These are phyloP conservation scores for Candida sanyaensis DNA, from an alignment of 1,139 yeast genomes.

Conservation along the genomic window DNA sequence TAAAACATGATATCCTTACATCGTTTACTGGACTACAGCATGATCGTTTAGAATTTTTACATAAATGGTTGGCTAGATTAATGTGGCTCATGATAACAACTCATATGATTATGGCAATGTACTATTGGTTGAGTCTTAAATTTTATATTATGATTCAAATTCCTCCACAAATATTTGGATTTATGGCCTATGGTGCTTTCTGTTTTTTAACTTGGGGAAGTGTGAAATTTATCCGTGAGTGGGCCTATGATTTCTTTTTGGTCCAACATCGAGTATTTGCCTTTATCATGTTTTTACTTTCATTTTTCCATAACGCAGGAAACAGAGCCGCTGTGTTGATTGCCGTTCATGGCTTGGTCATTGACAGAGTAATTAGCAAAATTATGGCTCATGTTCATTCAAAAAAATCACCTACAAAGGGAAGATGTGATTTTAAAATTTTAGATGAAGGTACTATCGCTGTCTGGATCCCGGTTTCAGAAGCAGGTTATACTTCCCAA, in stretches of 20 bases:
- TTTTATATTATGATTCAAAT: slow-evolving; percentile 45
- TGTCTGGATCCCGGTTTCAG: slow-evolving; percentile 36
- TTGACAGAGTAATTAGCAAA: slow-evolving; percentile 39
- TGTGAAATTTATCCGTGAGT: slow-evolving; percentile 35
- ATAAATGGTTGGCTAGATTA: slow-evolving; percentile 47
- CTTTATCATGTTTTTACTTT: slow-evolving; percentile 45
- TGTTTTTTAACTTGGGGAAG: slow-evolving; percentile 40
- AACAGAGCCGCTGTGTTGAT: slow-evolving; percentile 37
- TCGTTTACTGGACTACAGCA: slow-evolving; percentile 43
- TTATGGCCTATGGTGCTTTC: slow-evolving; percentile 45
- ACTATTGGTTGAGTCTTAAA: slow-evolving; percentile 44
- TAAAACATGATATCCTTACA: slow-evolving; percentile 42
- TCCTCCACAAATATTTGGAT: slow-evolving; percentile 56
- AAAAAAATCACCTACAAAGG: slow-evolving; percentile 39
- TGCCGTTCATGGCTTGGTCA: slow-evolving; percentile 46
- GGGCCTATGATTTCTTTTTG: slow-evolving; percentile 48
- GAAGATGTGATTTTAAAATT: slow-evolving; percentile 36
- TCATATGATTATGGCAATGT: slow-evolving; percentile 32
- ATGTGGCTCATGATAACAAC: slow-evolving; percentile 40
- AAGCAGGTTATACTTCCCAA: slow-evolving; percentile 8
- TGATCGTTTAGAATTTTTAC: slow-evolving; percentile 41
- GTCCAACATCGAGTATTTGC: slow-evolving; percentile 45
- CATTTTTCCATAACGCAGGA: slow-evolving; percentile 44
- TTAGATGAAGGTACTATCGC: slow-evolving; percentile 43
- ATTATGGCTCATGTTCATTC: slow-evolving; percentile 33